A percentile compares a stretch with the other conserved stretches of the same genome.
These are phyloP conservation scores for Piper betle DNA, from an alignment of 164 flowering plant genomes.

Conservation along the genomic window DNA sequence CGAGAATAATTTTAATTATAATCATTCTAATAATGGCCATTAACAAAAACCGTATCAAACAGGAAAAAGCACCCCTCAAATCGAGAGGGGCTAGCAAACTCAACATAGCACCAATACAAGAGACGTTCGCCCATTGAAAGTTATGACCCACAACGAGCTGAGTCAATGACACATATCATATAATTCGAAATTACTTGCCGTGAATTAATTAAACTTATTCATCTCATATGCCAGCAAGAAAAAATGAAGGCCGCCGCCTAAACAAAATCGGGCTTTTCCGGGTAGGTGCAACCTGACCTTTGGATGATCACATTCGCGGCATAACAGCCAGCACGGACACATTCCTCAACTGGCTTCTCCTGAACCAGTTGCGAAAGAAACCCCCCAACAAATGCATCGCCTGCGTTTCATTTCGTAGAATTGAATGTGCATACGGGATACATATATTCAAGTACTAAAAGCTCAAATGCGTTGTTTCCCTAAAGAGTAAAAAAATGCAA, in stretches of 20 bases:
- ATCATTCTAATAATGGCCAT: too few species aligned
- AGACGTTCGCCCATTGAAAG: too few species aligned
- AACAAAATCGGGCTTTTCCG: constrained; percentile 71
- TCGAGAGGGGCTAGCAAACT: too few species aligned
- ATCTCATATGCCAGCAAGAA: neutral
- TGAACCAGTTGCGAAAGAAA: constrained; percentile 78
- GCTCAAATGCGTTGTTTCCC: neutral
- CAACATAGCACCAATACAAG: too few species aligned
- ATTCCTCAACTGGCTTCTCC: constrained; percentile 76
- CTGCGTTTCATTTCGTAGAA: constrained; percentile 18
- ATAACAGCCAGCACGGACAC: constrained; percentile 76
- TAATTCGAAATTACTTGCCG: neutral
- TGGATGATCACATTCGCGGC: constrained; percentile 90
- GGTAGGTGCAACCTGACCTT: constrained; percentile 97
- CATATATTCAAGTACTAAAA: too few species aligned
- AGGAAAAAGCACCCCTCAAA: too few species aligned
- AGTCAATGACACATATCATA: too few species aligned
- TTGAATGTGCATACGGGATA: neutral
- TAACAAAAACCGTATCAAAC: too few species aligned
- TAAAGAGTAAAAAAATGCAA: neutral
- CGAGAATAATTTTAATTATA: too few species aligned
- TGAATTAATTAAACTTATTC: neutral
- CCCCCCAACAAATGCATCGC: constrained; percentile 97
- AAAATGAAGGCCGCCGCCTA: constrained; percentile 1
- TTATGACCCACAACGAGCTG: too few species aligned